These are phyloP conservation scores for Myriosclerotinia scirpicola DNA, from an alignment of 2,329 filamentous ascomycete species.

Conservation along the genomic window DNA sequence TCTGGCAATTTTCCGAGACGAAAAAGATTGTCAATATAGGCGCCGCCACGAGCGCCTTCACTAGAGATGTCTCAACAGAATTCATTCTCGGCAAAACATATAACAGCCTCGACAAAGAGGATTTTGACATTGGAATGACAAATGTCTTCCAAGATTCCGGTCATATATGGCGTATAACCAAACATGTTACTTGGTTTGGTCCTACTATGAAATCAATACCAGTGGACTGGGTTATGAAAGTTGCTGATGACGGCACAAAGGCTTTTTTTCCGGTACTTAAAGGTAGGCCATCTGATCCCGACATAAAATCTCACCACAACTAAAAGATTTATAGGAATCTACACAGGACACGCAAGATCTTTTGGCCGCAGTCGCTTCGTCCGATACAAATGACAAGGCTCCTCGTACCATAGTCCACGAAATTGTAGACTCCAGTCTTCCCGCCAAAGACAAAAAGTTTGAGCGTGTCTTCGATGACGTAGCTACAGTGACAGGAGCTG, in stretches of 20 bases:
- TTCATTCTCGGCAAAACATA: constrained; percentile 24
- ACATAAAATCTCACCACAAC: not conserved
- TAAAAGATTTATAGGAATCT: constrained; percentile 7
- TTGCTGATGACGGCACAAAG: constrained; percentile 21
- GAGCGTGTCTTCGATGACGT: constrained; percentile 41
- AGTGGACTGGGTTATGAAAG: constrained; percentile 20
- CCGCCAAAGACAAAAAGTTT: constrained; percentile 40
- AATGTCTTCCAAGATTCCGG: constrained; percentile 22
- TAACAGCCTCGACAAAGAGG: constrained; percentile 23
- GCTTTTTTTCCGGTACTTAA: constrained; percentile 20
- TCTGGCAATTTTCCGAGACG: not conserved
- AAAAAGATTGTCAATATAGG: constrained; percentile 16
- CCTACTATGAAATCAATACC: constrained; percentile 25
- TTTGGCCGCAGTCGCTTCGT: not conserved
- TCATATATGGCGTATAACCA: constrained; percentile 24
- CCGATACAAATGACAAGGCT: constrained; percentile 10
- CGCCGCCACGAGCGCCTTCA: constrained; percentile 20
- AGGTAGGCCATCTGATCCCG: not conserved
- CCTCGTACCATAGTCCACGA: constrained; percentile 31
- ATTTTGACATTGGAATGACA: constrained; percentile 25
- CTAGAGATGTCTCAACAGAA: constrained; percentile 19
- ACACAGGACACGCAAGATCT: constrained; percentile 16
- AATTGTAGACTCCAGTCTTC: constrained; percentile 33
- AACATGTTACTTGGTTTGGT: constrained; percentile 25
- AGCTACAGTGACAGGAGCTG: constrained; percentile 39